A percentile compares a stretch with the other conserved stretches of the same genome.
These are phyloP conservation scores for Nemania serpens DNA, from an alignment of 2,329 filamentous ascomycete genomes.

Conservation along the genomic window DNA sequence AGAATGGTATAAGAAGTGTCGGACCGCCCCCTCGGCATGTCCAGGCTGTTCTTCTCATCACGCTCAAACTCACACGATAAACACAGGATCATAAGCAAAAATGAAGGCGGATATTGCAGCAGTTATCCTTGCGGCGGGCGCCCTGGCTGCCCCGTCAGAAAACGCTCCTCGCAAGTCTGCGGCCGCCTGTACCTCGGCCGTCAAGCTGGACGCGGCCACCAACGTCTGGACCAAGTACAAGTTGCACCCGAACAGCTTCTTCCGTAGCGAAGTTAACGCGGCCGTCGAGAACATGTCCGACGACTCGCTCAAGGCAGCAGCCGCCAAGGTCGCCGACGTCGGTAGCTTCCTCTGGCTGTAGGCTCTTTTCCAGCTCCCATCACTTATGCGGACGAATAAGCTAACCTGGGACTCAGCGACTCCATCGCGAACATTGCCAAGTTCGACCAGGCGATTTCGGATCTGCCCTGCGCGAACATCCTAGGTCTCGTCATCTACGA, in stretches of 20 bases:
- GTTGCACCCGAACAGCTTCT: slow-evolving; percentile 42
- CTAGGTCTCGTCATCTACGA: slow-evolving; percentile 61
- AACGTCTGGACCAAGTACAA: slow-evolving; percentile 40
- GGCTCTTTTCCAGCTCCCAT: slow-evolving; percentile 31
- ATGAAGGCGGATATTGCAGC: slow-evolving; percentile 40
- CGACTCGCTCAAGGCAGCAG: slow-evolving; percentile 59
- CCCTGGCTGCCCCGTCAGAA: slow-evolving; percentile 38
- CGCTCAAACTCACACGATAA: slow-evolving; percentile 32
- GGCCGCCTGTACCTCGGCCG: slow-evolving; percentile 36
- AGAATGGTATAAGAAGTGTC: slow-evolving; percentile 36
- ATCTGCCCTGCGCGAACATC: slow-evolving; percentile 49
- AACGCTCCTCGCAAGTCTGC: slow-evolving; percentile 26
- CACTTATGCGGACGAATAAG: neutral
- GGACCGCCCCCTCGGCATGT: slow-evolving; percentile 19
- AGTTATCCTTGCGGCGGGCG: slow-evolving; percentile 38
- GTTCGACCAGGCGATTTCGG: slow-evolving; percentile 52
- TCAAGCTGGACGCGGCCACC: slow-evolving; percentile 40
- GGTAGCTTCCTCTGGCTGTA: slow-evolving; percentile 61
- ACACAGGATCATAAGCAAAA: slow-evolving; percentile 32
- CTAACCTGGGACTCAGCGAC: slow-evolving; percentile 46
- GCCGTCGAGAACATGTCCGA: slow-evolving; percentile 37
- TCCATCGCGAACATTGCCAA: slow-evolving; percentile 56
- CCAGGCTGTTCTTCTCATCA: slow-evolving; percentile 26
- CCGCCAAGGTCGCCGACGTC: slow-evolving; percentile 57
- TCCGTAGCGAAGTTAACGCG: slow-evolving; percentile 37